phyloP scores from a whole-genome alignment of 352 stramenopile species.

The Globisporangium echinulatum region DNA sequence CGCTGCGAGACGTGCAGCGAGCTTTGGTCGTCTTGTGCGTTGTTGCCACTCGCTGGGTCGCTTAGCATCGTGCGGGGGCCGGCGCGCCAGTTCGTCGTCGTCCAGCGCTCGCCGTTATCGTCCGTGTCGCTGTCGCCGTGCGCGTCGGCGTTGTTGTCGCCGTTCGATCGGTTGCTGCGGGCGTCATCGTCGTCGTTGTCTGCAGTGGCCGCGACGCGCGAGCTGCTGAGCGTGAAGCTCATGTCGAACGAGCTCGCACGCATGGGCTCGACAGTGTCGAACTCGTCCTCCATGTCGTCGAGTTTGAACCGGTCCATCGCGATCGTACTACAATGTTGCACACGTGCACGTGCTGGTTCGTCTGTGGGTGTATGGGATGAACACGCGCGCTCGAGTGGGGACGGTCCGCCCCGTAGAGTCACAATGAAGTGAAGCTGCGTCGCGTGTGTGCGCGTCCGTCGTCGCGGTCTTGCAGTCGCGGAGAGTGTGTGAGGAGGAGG shows the following conservation, averaged over 20 bases:
- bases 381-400: neutral
- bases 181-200: constrained; percentile 17
- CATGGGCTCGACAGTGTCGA: constrained; percentile 79
- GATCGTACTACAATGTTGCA: neutral
- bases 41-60: constrained; percentile 1
- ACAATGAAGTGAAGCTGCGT: no score
- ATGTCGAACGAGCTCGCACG: constrained; percentile 86
- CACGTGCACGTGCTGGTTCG: neutral
- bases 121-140: constrained; percentile 8
- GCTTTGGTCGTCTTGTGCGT: neutral
- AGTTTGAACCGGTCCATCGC: constrained; percentile 82
- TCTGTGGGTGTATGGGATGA: neutral
- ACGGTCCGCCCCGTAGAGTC: neutral
- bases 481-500: no score
- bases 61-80: constrained; percentile 12
- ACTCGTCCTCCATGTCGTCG: constrained; percentile 73
- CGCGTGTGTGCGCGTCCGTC: neutral
- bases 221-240: constrained; percentile 72
- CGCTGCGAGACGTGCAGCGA: constrained; percentile 11
- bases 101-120: constrained; percentile 16
- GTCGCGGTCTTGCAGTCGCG: neutral
- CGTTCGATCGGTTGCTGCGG: neutral
- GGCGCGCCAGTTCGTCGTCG: constrained; percentile 12
- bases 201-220: constrained; percentile 22
- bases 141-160: neutral